Evolutionary conservation across 345 rosid species (phyloP).

Genomic region (Murraya koenigii): DNA sequence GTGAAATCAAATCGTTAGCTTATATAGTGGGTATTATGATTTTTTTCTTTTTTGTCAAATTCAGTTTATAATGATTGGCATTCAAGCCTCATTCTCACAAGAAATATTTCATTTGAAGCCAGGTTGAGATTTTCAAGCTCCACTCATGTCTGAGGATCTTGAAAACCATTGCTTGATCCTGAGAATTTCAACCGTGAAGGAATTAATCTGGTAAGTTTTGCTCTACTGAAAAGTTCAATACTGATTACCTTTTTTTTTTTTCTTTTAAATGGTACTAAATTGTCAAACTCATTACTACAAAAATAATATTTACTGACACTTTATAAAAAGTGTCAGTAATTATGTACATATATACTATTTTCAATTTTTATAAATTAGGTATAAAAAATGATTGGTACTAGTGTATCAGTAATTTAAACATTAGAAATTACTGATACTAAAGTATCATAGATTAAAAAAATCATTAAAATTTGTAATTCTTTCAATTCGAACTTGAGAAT

Average conservation of each 20-base stretch:
- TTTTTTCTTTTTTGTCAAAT: background rate
- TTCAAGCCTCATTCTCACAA: background rate
- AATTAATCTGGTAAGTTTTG: conserved; percentile 63
- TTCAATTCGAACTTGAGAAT: too few species aligned
- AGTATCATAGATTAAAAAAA: too few species aligned
- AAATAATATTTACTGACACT: too few species aligned
- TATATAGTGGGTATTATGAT: background rate
- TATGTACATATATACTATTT: too few species aligned
- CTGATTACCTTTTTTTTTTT: background rate
- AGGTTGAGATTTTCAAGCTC: conserved; percentile 20
- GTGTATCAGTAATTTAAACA: too few species aligned
- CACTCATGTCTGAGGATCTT: conserved; percentile 68
- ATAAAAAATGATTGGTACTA: too few species aligned
- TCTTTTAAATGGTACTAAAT: background rate
- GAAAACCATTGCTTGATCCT: conserved; percentile 68
- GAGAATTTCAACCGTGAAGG: conserved; percentile 58
- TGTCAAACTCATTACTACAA: background rate
- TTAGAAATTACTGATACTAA: too few species aligned
- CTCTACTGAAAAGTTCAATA: background rate
- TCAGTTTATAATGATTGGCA: background rate
- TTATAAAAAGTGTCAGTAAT: too few species aligned
- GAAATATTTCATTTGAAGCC: background rate
- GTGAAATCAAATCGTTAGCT: background rate
- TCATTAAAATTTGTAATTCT: too few species aligned
- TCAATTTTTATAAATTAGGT: too few species aligned